Conservation (phyloP, 208 protist genomes). For the Leishmania lainsoni region DNA sequence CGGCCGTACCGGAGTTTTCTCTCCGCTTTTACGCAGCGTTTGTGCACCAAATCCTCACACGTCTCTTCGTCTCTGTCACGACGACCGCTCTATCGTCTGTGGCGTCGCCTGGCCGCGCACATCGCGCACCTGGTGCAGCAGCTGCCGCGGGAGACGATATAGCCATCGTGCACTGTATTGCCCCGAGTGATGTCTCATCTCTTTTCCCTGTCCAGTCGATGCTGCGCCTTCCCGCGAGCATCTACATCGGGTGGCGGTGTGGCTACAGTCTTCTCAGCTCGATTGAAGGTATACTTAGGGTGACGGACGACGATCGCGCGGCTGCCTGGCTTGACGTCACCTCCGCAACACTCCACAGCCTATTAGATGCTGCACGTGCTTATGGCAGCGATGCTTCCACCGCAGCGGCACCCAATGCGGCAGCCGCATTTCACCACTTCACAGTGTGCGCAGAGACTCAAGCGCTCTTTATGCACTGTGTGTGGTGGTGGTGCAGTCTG, state of each 20-base stretch:
- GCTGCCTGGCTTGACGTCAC: constrained; percentile 24
- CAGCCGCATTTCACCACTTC: background rate
- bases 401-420: background rate
- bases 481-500: constrained; percentile 32
- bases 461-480: constrained; percentile 3
- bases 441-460: background rate
- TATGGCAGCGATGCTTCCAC: background rate
- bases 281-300: background rate
- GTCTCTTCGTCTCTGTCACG: constrained; percentile 2
- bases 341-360: constrained; percentile 17
- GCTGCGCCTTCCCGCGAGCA: constrained; percentile 8
- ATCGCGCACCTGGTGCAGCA: background rate
- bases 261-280: constrained; percentile 12
- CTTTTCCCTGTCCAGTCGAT: constrained; percentile 2
- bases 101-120: background rate
- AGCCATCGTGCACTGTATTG: background rate
- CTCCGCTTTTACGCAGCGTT: constrained; percentile 2
- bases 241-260: constrained; percentile 29
- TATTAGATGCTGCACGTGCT: background rate
- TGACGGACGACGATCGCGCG: constrained; percentile 9
- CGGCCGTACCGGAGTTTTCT: background rate
- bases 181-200: background rate
- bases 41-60: constrained; percentile 10
- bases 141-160: background rate
- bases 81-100: background rate